Percentiles rank a stretch among this genome's conserved stretches.
Conservation (phyloP, 2,329 filamentous ascomycete species). For the Trichoderma gracile region DNA sequence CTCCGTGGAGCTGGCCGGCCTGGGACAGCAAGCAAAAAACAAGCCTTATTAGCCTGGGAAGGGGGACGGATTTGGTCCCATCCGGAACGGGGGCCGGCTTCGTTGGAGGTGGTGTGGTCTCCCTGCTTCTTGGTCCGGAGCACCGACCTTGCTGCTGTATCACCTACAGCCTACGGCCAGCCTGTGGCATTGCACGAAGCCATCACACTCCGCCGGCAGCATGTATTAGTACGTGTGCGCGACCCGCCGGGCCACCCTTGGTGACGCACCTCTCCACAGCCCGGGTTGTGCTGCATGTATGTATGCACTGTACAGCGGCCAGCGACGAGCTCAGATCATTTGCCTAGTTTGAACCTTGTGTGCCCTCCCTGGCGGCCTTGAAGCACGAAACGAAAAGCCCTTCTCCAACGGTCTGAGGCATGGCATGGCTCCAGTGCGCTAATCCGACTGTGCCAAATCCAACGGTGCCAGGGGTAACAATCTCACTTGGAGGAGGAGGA, state of each 20-base stretch:
- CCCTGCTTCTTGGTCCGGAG: not conserved
- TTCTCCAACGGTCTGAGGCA: slow-evolving; percentile 3
- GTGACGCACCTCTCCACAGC: slow-evolving; percentile 13
- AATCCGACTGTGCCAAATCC: slow-evolving; percentile 15
- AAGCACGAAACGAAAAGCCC: not conserved
- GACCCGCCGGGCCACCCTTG: slow-evolving; percentile 13
- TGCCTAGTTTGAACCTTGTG: slow-evolving; percentile 22
- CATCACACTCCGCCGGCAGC: slow-evolving; percentile 1
- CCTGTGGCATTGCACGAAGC: not conserved
- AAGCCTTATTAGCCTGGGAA: slow-evolving; percentile 5
- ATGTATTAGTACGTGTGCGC: not conserved
- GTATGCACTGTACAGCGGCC: slow-evolving; percentile 8
- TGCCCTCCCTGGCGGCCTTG: slow-evolving; percentile 1
- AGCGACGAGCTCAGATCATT: slow-evolving; percentile 14
- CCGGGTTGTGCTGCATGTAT: slow-evolving; percentile 6
- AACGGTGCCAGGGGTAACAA: slow-evolving; percentile 23
- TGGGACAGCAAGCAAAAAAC: not conserved
- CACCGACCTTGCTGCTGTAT: not conserved
- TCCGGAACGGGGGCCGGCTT: slow-evolving; percentile 13
- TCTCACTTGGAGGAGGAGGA: not conserved
- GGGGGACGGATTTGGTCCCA: not conserved
- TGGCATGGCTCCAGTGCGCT: slow-evolving; percentile 1
- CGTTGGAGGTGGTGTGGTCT: not conserved
- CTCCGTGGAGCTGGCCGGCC: not conserved
- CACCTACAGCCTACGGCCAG: not conserved